phyloP scores from a whole-genome alignment of 495 filamentous ascomycete genomes.

The Podospora australis region DNA sequence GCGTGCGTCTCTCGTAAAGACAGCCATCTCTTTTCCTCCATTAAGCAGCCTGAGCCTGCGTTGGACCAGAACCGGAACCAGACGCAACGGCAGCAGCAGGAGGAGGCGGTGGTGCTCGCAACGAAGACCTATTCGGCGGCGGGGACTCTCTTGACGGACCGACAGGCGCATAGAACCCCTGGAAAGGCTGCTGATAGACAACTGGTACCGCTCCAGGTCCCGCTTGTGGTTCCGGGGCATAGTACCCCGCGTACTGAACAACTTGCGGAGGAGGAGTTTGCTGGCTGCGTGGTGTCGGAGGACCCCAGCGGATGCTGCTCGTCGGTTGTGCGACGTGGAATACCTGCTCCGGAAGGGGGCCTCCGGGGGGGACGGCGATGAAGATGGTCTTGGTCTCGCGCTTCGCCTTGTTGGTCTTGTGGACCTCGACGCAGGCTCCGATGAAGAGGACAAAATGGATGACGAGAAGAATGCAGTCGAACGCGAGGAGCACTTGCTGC shows the following conservation, averaged over 20 bases:
- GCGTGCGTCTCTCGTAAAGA: too few species aligned
- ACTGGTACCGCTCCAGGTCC: too few species aligned
- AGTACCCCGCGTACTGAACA: conserved; percentile 10
- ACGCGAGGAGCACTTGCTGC: conserved; percentile 15
- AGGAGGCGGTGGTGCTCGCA: not conserved
- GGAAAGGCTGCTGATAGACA: not conserved
- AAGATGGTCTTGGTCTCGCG: conserved; percentile 2
- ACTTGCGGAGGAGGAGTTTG: not conserved
- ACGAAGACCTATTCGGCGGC: not conserved
- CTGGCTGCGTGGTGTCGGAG: not conserved
- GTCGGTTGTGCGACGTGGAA: not conserved
- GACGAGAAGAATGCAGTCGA: conserved; percentile 14
- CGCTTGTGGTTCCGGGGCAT: conserved; percentile 11
- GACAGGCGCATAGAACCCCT: not conserved
- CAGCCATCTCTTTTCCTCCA: too few species aligned
- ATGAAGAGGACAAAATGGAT: conserved; percentile 39
- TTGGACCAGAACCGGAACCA: not conserved
- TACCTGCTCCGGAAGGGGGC: not conserved
- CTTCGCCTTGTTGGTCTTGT: conserved; percentile 19
- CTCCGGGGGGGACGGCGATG: conserved; percentile 8
- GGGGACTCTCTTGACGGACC: not conserved
- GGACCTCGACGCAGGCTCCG: conserved; percentile 38
- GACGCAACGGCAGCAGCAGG: not conserved
- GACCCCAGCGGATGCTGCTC: not conserved
- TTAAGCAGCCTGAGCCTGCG: too few species aligned